These are phyloP conservation scores for Hordeum vulgare DNA, from an alignment of 176 grass and related monocot genomes.

Conservation along the genomic window MorexV3_pseudomolecules_assembly NC_058522.1:399356489-399356988, in stretches of 20 bases:
- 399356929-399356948: not conserved
- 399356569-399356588: slow-evolving; percentile 37
- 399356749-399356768: not conserved
- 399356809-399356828: slow-evolving; percentile 81
- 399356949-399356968: not conserved
- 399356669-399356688: slow-evolving; percentile 60
- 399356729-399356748: not conserved
- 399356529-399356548: slow-evolving; percentile 85
- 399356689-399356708: slow-evolving; percentile 54
- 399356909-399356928: slow-evolving; percentile 12
- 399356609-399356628: slow-evolving; percentile 58
- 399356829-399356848: slow-evolving; percentile 96
- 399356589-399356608: slow-evolving; percentile 7
- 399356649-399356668: slow-evolving; percentile 76
- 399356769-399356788: slow-evolving; percentile 22
- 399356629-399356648: slow-evolving; percentile 96
- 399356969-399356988: not conserved
- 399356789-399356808: slow-evolving; percentile 44
- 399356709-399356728: not conserved
- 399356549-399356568: slow-evolving; percentile 40
- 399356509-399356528: slow-evolving; percentile 86
- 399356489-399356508: slow-evolving; percentile 5
- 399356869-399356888: slow-evolving; percentile 77
- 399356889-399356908: slow-evolving; percentile 66
- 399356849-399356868: slow-evolving; percentile 95